phyloP scores from a whole-genome alignment of 2,329 filamentous ascomycete species.

The Diplodia mutila region DNA sequence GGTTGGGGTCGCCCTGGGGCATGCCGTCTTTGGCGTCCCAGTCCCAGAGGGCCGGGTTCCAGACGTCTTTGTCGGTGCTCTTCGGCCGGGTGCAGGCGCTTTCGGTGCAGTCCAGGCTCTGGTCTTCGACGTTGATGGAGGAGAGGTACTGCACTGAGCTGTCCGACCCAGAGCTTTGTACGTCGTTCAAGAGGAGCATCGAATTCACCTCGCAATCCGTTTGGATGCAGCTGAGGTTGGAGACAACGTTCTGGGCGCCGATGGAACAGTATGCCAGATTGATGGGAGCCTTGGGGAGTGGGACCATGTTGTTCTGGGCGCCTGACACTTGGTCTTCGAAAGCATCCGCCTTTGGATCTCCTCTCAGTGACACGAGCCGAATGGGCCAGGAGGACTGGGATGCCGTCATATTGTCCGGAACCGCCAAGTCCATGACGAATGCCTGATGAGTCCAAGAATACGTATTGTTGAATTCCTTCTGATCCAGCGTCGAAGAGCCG shows the following conservation, averaged over 20 bases:
- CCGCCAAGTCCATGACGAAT: not conserved
- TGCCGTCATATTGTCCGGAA: not conserved
- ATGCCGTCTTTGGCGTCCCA: too few species aligned
- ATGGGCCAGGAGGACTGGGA: not conserved
- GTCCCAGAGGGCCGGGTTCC: not conserved
- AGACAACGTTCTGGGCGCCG: not conserved
- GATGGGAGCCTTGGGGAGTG: not conserved
- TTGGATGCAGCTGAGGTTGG: not conserved
- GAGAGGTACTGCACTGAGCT: not conserved
- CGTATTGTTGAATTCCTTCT: not conserved
- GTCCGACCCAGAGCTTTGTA: not conserved
- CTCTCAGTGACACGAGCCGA: not conserved
- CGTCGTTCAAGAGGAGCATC: not conserved
- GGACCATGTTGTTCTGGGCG: not conserved
- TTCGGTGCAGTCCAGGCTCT: not conserved
- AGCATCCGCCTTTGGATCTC: not conserved
- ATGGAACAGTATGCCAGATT: not conserved
- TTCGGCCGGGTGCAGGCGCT: too few species aligned
- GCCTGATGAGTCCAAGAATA: not conserved
- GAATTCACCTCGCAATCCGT: not conserved
- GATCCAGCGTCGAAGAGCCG: not conserved
- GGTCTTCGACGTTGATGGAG: not conserved
- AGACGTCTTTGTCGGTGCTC: not conserved
- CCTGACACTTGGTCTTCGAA: not conserved
- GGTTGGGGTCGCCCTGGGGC: not conserved